A percentile compares a stretch with the other conserved stretches of the same genome.
These are phyloP conservation scores for Oxyria digyna DNA, from an alignment of 148 eudicot genomes.

Conservation along the genomic window DNA sequence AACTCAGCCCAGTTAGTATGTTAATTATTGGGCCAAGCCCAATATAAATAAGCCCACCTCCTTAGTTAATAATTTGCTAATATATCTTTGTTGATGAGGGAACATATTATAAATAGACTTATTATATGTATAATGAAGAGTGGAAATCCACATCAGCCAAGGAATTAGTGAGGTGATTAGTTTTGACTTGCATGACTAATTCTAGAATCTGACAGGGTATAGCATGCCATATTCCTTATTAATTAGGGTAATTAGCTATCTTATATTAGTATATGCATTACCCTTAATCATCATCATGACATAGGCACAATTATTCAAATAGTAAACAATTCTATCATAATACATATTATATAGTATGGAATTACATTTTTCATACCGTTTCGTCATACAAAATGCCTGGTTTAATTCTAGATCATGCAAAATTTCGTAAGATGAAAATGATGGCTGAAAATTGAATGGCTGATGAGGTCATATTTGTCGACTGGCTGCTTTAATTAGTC, in stretches of 20 bases:
- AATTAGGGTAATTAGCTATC: not conserved
- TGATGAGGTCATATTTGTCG: not conserved
- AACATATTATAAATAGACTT: too few species aligned
- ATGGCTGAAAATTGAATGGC: not conserved
- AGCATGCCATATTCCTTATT: not conserved
- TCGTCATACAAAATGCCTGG: not conserved
- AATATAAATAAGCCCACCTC: too few species aligned
- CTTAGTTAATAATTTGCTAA: too few species aligned
- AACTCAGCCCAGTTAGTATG: too few species aligned
- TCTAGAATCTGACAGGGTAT: not conserved
- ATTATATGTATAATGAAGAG: too few species aligned
- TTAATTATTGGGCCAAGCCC: too few species aligned
- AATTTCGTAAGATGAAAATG: not conserved
- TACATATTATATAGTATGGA: slow-evolving; percentile 6
- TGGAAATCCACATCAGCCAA: not conserved
- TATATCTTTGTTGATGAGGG: too few species aligned
- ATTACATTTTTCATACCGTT: not conserved
- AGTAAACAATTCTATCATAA: not conserved
- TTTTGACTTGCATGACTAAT: not conserved
- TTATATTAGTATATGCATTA: not conserved
- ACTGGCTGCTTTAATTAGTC: not conserved
- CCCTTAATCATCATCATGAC: not conserved
- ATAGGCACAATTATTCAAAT: not conserved
- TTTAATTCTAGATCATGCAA: not conserved
- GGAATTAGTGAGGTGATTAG: not conserved